Base-by-base conservation (phyloP, 1,284 basidiomycete genomes). In the Cutaneotrichosporon cavernicola region DNA sequence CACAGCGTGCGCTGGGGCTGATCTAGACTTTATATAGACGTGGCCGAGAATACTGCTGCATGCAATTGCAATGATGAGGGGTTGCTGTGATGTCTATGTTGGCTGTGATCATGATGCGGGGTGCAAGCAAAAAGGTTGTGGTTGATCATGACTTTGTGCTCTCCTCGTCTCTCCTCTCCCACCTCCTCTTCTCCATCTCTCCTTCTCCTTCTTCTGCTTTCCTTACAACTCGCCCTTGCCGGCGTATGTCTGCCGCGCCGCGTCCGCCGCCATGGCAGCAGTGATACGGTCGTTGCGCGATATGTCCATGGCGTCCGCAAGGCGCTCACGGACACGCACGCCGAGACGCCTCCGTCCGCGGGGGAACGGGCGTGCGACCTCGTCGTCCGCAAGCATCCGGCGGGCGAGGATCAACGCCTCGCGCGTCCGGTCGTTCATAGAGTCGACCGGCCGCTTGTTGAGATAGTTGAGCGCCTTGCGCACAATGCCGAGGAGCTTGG, bases 1-100 rank as follows among this genome's bases (percentile, higher is more conserved):
- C 74, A 1, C 72, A 77, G 66, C 51, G 59, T 34, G 75, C 75
- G 61, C 66, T 81, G 38, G 68, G 68, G 6, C 56, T 79, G 22
- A 22, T 60, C 2, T 64, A 60, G 58, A 60, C 34, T 43, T 14
- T 49, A n/a, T 32, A 50, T 50, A 50, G 49, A 50, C 26, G 46
- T 16, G 26, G 40, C 40, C 14, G 40, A 43, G 43, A 46, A 46
- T 46, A 46, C 43, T 46, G 43, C 43, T 46, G 43, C 43, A 46
- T 46, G 43, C 43, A 46, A 46, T 46, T 46, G 43, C 43, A 46
- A 46, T 46, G 43, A 46, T 46, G 43, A 46, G 43, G 43, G 43
- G 43, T 46, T 46, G 43, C 43, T 46, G 43, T 46, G 43, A 46
- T 46, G 43, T 46, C 43, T 46, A 46, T 46, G 43, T 18, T 46